phyloP scores from a whole-genome alignment of 306 rosid species.

The Lagenaria siceraria region DNA sequence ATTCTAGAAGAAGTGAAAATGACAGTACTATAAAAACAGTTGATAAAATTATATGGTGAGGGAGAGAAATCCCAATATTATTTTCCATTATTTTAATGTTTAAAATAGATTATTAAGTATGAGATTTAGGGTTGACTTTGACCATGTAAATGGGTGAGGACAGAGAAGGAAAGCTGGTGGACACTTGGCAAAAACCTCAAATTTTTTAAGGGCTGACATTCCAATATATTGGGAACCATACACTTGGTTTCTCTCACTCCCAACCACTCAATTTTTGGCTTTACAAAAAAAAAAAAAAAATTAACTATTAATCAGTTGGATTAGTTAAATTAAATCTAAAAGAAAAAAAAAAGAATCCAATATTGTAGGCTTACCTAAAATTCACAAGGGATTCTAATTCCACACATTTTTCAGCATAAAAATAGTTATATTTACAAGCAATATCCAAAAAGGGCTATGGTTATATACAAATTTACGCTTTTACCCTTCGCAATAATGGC shows the following conservation, averaged over 20 bases:
- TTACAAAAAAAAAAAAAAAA: background rate
- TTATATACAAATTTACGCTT: background rate
- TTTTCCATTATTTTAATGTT: no score
- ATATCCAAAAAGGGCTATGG: background rate
- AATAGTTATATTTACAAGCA: background rate
- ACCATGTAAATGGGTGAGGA: background rate
- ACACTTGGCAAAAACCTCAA: background rate
- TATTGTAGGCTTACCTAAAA: background rate
- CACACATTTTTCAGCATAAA: background rate
- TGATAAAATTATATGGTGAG: background rate
- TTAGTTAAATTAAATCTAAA: background rate
- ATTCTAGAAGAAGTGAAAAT: background rate
- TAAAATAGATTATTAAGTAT: no score
- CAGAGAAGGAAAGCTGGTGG: background rate
- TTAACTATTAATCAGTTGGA: background rate
- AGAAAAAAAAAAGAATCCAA: background rate
- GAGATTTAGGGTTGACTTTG: background rate
- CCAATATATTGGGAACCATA: conserved; percentile 3
- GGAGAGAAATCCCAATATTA: background rate
- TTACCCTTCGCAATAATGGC: background rate
- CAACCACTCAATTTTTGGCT: background rate
- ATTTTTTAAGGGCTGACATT: background rate
- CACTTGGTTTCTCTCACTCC: background rate
- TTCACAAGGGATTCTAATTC: background rate
- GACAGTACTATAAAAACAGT: background rate